phyloP scores from a whole-genome alignment of 2,329 filamentous ascomycete species.

The Epichloe elymi region DNA sequence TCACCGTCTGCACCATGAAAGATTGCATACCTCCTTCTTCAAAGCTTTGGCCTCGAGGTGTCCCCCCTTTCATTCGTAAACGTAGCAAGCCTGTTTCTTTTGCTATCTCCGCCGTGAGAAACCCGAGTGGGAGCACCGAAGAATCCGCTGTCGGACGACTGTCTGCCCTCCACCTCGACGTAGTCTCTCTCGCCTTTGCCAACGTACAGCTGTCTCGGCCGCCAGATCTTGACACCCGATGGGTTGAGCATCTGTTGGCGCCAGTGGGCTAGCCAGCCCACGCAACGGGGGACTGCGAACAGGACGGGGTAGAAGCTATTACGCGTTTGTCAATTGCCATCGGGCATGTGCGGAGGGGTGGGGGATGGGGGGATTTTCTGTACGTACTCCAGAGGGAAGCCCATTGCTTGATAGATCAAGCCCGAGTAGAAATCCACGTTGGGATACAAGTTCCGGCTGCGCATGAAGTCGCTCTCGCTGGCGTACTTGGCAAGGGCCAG shows the following conservation, averaged over 20 bases:
- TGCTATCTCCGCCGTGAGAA: conserved; percentile 28
- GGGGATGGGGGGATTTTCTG: too few relatives aligned
- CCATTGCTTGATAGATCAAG: conserved; percentile 39
- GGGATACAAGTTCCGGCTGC: conserved; percentile 34
- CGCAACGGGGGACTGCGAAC: conserved; percentile 35
- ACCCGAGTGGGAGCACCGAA: conserved; percentile 25
- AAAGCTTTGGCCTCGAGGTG: conserved; percentile 13
- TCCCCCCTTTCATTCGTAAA: conserved; percentile 26
- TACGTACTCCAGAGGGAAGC: conserved; percentile 33
- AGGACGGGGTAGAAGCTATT: conserved; percentile 34
- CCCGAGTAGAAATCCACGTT: conserved; percentile 41
- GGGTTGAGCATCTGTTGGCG: conserved; percentile 34
- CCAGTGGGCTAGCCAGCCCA: conserved; percentile 39
- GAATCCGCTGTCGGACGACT: conserved; percentile 14
- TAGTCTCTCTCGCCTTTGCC: conserved; percentile 32
- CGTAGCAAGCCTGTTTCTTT: conserved; percentile 26
- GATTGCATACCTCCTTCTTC: background rate
- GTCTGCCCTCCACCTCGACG: conserved; percentile 23
- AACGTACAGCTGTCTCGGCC: conserved; percentile 34
- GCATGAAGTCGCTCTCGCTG: conserved; percentile 33
- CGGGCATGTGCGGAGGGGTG: background rate
- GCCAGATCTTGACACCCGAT: conserved; percentile 36
- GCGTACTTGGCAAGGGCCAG: conserved; percentile 32
- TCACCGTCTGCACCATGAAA: too few relatives aligned
- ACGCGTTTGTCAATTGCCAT: background rate